phyloP scores from a whole-genome alignment of 805 yeast genomes.

The Grigorovia humatica region DNA sequence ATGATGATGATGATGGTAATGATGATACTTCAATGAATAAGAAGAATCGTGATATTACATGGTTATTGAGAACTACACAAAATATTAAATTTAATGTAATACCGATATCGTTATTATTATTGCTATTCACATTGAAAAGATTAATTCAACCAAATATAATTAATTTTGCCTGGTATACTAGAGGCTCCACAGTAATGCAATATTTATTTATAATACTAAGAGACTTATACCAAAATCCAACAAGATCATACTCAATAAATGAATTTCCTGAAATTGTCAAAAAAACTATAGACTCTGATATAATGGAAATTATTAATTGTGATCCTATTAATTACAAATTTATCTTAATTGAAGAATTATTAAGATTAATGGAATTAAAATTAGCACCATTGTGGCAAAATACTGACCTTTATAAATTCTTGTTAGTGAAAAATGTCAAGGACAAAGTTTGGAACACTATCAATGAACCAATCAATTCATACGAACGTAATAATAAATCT shows the following conservation, averaged over 20 bases:
- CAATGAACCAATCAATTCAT: slow-evolving; percentile 1
- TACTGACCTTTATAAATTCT: slow-evolving; percentile 18
- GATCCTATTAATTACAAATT: slow-evolving; percentile 11
- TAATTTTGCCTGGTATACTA: slow-evolving; percentile 20
- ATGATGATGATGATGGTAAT: not conserved
- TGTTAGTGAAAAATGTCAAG: slow-evolving; percentile 17
- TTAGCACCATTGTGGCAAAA: slow-evolving; percentile 21
- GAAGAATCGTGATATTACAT: slow-evolving; percentile 8
- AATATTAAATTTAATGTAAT: slow-evolving; percentile 12
- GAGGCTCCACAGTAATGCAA: slow-evolving; percentile 27
- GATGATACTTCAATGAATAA: too few species aligned
- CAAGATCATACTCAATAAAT: slow-evolving; percentile 6
- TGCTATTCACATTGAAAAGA: slow-evolving; percentile 19
- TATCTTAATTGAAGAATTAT: slow-evolving; percentile 18
- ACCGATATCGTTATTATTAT: slow-evolving; percentile 14
- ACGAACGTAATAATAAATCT: not conserved
- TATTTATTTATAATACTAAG: slow-evolving; percentile 21
- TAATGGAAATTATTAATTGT: slow-evolving; percentile 10
- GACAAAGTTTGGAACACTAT: slow-evolving; percentile 18
- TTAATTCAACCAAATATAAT: slow-evolving; percentile 12
- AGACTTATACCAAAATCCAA: slow-evolving; percentile 17
- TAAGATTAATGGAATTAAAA: slow-evolving; percentile 15
- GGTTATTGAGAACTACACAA: slow-evolving; percentile 10
- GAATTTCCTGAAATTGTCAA: not conserved
- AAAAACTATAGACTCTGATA: slow-evolving; percentile 9